Base-by-base conservation (phyloP, 1,139 yeast genomes). In the Kurtzmaniella quercitrusa region DNA sequence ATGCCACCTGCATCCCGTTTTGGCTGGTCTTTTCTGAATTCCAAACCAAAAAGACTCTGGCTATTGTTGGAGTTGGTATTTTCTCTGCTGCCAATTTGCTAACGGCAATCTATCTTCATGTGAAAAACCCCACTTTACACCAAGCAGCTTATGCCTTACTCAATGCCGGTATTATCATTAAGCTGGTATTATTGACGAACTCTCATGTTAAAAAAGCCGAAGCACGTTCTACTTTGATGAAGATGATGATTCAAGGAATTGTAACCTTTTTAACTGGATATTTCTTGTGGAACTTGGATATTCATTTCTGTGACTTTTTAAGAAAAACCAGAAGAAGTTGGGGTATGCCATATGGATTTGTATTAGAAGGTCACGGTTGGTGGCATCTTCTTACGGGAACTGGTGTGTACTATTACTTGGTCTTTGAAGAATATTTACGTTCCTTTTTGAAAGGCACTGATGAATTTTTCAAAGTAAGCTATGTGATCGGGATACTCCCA, bases 281-380 rank as follows among this genome's bases (percentile, higher is more conserved):
- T 61, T 60, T 82, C 44, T 67, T 88, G 49, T 91, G 98, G 94
- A 84, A 88, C 57, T 62, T 88, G 54, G 98, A 91, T 60, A 87
- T 87, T 43, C 88, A 84, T 55, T 74, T 84, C 43, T 93, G 98
- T 59, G 58, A 72, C n/a, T 60, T 64, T 33, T 82, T 88, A 64
- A 76, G 85, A 41, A 50, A 65, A 6, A 59, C 80, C 34, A 78
- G 98, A 60, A 77, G 95, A 50, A 53, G 63, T 2, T 68, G 75
- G 57, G 95, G 96, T 2, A 76, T 89, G 69, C 98, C 98, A 1
- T 78, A 85, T 45, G 98, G 98, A 1, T 78, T 88, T 50, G 51
- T 93, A 9, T 71, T 93, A 33, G 98, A 93, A 60, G 86, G 96
- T 28, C 98, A 93, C 59, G 96, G 95, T 15, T 93, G 98, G 98